phyloP scores from a whole-genome alignment of 2,329 filamentous ascomycete species.

The Pestalotiopsis sp. region DNA sequence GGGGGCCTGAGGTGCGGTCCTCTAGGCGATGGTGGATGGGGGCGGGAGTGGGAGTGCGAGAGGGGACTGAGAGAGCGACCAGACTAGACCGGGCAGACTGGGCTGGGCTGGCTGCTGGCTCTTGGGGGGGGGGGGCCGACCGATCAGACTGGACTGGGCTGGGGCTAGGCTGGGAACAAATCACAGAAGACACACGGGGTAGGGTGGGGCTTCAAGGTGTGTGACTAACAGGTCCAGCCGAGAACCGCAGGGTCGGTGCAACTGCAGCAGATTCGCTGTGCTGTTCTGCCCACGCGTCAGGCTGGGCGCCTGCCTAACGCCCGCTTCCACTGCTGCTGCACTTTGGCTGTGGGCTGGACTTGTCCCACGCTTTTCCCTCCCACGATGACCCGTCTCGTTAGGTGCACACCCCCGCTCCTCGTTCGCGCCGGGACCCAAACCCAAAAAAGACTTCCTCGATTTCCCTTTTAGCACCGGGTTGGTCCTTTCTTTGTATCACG shows the following conservation, averaged over 20 bases:
- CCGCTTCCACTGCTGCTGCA: neutral
- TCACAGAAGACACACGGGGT: neutral
- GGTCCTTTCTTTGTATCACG: slow-evolving; percentile 7
- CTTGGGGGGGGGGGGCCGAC: neutral
- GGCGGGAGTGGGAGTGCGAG: neutral
- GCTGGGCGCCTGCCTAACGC: neutral
- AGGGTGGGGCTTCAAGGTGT: neutral
- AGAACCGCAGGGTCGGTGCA: neutral
- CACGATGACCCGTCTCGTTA: neutral
- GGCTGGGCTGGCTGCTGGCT: neutral
- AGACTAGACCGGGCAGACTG: neutral
- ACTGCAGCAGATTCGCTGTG: neutral
- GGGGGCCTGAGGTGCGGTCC: slow-evolving; percentile 5
- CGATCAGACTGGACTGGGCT: neutral
- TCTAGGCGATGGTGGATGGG: neutral
- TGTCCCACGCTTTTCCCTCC: neutral
- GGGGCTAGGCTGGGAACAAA: neutral
- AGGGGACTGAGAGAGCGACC: neutral
- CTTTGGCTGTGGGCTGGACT: neutral
- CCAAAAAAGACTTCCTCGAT: slow-evolving; percentile 1
- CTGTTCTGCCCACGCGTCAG: neutral
- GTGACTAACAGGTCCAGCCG: neutral
- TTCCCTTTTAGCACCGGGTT: neutral
- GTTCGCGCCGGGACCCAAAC: neutral
- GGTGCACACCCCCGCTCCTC: neutral